phyloP scores from a whole-genome alignment of 192 early-diverging fungal genomes.

The Entomortierella chlamydospora region DNA sequence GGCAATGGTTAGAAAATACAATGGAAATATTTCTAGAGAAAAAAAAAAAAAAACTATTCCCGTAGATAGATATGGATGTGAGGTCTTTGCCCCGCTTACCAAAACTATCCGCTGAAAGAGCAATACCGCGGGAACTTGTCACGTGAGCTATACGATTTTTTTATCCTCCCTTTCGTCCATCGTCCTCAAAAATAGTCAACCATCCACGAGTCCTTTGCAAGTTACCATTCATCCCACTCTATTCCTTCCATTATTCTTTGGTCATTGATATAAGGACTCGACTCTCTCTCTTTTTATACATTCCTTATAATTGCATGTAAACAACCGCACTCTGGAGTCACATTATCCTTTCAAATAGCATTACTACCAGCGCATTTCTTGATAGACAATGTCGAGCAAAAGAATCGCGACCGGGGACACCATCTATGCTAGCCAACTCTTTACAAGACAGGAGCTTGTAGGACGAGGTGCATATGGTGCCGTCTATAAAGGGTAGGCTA shows the following conservation, averaged over 20 bases:
- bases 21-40: no score
- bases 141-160: no score
- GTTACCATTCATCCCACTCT: neutral
- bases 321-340: neutral
- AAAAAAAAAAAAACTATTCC: no score
- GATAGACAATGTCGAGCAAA: constrained; percentile 44
- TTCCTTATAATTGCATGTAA: neutral
- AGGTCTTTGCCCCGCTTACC: no score
- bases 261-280: neutral
- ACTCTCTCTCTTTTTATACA: neutral
- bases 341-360: neutral
- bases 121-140: no score
- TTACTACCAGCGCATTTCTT: neutral
- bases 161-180: no score
- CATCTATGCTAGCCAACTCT: constrained; percentile 60
- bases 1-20: no score
- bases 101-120: no score
- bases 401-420: constrained; percentile 45
- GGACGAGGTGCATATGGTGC: constrained; percentile 79
- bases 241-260: neutral
- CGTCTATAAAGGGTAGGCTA: constrained; percentile 73
- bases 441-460: constrained; percentile 65
- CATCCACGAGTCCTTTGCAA: no score
- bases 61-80: no score
- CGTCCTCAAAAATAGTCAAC: no score